Evolutionary conservation across 2,329 filamentous ascomycete genomes (phyloP).

Genomic region (Scedosporium apiospermum): DNA sequence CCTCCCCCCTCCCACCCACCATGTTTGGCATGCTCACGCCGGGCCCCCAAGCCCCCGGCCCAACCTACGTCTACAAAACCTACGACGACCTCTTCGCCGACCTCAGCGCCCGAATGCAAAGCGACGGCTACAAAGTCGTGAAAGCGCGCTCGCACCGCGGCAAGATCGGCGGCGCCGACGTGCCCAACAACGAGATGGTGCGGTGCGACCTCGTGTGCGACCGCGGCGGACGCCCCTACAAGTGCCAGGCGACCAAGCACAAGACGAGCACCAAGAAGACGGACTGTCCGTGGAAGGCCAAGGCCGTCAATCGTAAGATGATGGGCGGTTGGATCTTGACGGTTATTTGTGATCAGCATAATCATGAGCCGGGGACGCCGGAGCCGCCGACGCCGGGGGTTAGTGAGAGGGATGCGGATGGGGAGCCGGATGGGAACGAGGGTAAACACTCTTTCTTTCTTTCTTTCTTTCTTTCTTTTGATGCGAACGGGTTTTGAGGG

Average conservation of each 20-base stretch:
- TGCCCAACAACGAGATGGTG: constrained; percentile 32
- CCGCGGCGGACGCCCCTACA: constrained; percentile 32
- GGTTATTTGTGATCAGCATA: constrained; percentile 32
- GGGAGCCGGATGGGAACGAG: constrained; percentile 15
- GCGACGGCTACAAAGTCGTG: constrained; percentile 36
- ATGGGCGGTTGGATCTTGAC: constrained; percentile 35
- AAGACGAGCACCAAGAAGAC: constrained; percentile 37
- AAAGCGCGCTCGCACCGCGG: constrained; percentile 33
- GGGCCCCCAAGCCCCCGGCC: constrained; percentile 22
- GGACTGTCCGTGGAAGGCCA: constrained; percentile 35
- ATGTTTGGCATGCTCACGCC: constrained; percentile 36
- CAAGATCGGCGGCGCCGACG: constrained; percentile 28
- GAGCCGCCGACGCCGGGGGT: constrained; percentile 27
- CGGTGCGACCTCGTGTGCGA: constrained; percentile 36
- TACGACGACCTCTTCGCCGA: constrained; percentile 32
- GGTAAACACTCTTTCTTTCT: constrained; percentile 2
- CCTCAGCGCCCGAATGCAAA: constrained; percentile 30
- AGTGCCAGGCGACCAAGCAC: constrained; percentile 32
- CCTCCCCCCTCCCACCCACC: constrained; percentile 11
- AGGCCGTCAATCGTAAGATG: constrained; percentile 32
- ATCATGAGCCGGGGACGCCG: constrained; percentile 33
- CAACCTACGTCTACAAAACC: constrained; percentile 23
- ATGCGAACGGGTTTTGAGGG: neutral
- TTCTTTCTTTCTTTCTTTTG: neutral
- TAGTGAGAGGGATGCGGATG: constrained; percentile 23